Percentiles rank a stretch among this genome's conserved stretches.
Conservation (phyloP, 108 stramenopile species). For the Mediolabrus comicus region DNA sequence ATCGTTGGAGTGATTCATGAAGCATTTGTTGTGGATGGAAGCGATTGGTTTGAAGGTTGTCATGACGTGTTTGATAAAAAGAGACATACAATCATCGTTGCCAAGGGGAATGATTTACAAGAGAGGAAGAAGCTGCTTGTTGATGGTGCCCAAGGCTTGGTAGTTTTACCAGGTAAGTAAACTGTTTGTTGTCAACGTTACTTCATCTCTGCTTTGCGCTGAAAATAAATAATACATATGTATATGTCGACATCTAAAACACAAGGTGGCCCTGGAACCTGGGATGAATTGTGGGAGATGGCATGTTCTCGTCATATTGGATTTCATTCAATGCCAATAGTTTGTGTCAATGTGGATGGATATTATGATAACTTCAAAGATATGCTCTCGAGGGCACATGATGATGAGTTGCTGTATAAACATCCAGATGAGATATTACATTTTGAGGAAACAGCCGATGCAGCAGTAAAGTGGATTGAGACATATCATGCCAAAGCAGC, state of each 20-base stretch:
- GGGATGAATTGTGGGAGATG: conserved; percentile 93
- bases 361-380: conserved; percentile 79
- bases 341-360: conserved; percentile 83
- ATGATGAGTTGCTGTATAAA: conserved; percentile 63
- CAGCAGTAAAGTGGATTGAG: conserved; percentile 41
- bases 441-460: conserved; percentile 63
- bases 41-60: conserved; percentile 57
- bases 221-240: too few species aligned
- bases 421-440: conserved; percentile 77
- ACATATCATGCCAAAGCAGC: conserved; percentile 18
- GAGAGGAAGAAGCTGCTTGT: conserved; percentile 85
- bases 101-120: conserved; percentile 81
- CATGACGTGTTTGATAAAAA: conserved; percentile 58
- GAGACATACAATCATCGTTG: conserved; percentile 67
- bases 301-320: conserved; percentile 84
- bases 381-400: conserved; percentile 68
- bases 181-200: too few species aligned
- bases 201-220: too few species aligned
- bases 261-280: conserved; percentile 94
- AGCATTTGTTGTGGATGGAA: conserved; percentile 85
- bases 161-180: conserved; percentile 95
- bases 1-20: conserved; percentile 92
- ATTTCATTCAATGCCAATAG: conserved; percentile 71
- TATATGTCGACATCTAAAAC: too few species aligned
- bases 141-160: conserved; percentile 74